Percentiles rank a stretch among this genome's conserved stretches.
Conservation (phyloP, 2,329 filamentous ascomycete species). For the Juglanconis oblonga region DNA sequence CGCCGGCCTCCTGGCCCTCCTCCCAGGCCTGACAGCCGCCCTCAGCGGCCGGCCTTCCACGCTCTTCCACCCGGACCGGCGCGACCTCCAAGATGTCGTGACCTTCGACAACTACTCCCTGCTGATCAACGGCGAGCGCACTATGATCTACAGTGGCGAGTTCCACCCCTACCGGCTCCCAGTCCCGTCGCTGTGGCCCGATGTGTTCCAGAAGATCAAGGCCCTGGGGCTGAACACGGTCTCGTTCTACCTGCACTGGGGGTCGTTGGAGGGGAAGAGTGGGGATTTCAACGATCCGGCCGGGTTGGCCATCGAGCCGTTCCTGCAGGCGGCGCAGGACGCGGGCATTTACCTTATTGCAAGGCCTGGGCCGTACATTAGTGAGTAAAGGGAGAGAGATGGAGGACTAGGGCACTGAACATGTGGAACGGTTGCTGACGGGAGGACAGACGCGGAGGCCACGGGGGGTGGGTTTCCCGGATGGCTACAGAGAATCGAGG, state of each 20-base stretch:
- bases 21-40: neutral
- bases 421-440: too few species aligned
- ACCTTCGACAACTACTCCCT: constrained; percentile 68
- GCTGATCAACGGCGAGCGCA: constrained; percentile 62
- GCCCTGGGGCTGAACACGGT: constrained; percentile 69
- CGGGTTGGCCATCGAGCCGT: constrained; percentile 64
- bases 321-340: constrained; percentile 65
- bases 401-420: neutral
- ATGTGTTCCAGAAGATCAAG: constrained; percentile 73
- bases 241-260: constrained; percentile 72
- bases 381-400: constrained; percentile 15
- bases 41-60: constrained; percentile 10
- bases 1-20: constrained; percentile 8
- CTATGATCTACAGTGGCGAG: constrained; percentile 66
- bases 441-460: constrained; percentile 47
- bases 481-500: constrained; percentile 64
- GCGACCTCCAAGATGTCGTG: constrained; percentile 31
- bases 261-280: constrained; percentile 64
- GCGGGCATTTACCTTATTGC: constrained; percentile 70
- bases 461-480: constrained; percentile 70
- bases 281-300: constrained; percentile 65
- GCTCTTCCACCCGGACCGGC: constrained; percentile 8
- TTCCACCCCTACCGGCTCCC: constrained; percentile 56
- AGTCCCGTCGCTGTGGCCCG: constrained; percentile 47
- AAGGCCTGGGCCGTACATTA: constrained; percentile 18